These are phyloP conservation scores for Solanum corneliomulleri DNA, from an alignment of 257 asterid genomes.

Conservation along the genomic window DNA sequence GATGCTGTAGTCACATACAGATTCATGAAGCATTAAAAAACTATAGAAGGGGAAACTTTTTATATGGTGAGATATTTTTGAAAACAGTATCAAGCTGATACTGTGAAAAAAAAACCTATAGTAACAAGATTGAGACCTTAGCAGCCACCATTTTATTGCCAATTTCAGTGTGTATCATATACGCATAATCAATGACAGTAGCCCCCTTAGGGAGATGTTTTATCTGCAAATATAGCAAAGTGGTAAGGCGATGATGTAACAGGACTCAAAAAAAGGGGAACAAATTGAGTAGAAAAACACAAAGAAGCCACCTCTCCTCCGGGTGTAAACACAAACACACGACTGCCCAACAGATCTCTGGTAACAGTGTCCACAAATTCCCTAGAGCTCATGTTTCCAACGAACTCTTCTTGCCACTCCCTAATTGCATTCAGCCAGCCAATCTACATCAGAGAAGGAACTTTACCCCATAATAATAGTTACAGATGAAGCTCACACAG, in stretches of 20 bases:
- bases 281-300: background rate
- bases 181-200: constrained; percentile 75
- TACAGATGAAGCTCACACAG: background rate
- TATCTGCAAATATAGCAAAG: constrained; percentile 31
- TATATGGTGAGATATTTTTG: background rate
- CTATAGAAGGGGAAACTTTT: background rate
- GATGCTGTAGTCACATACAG: background rate
- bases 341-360: constrained; percentile 85
- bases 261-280: background rate
- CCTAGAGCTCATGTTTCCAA: constrained; percentile 93
- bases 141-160: constrained; percentile 98
- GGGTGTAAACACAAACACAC: constrained; percentile 90
- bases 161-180: constrained; percentile 82
- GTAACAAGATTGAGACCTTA: constrained; percentile 33
- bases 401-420: constrained; percentile 98
- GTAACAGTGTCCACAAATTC: constrained; percentile 89
- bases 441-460: constrained; percentile 39
- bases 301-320: constrained; percentile 64
- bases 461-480: background rate
- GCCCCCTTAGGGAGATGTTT: constrained; percentile 89
- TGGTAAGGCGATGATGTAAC: background rate
- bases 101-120: background rate
- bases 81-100: background rate
- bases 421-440: constrained; percentile 97
- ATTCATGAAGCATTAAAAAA: background rate